phyloP scores from a whole-genome alignment of 2,329 filamentous ascomycete species.

The Zymoseptoria ardabiliae region DNA sequence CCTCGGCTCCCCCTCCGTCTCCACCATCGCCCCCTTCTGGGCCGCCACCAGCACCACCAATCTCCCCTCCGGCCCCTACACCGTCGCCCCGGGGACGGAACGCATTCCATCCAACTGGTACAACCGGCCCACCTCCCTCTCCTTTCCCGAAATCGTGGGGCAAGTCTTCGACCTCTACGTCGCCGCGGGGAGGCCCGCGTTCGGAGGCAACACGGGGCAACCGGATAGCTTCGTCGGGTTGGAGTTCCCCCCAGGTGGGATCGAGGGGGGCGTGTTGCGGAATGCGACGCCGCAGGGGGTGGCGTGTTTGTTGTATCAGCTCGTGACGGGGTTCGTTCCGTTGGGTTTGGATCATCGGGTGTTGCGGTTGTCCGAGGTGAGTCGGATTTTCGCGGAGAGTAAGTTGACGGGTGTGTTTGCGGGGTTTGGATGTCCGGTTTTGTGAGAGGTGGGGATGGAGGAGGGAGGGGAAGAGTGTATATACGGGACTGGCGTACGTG shows the following conservation, averaged over 20 bases:
- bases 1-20: neutral
- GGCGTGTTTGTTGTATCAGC: neutral
- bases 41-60: neutral
- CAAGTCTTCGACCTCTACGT: neutral
- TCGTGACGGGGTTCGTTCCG: neutral
- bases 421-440: neutral
- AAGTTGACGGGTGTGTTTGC: neutral
- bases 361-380: neutral
- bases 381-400: neutral
- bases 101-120: neutral
- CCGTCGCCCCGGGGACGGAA: neutral
- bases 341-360: neutral
- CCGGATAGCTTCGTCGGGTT: slow-evolving; percentile 18
- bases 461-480: too few relatives aligned
- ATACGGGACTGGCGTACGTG: too few relatives aligned
- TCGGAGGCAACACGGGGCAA: slow-evolving; percentile 36
- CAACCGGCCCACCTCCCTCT: neutral
- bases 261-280: neutral
- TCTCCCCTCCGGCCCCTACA: neutral
- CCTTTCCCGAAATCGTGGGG: neutral
- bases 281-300: neutral
- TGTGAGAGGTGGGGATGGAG: neutral
- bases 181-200: slow-evolving; percentile 16
- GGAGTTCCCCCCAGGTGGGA: neutral
- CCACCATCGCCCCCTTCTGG: neutral